Percentiles rank a stretch among this genome's conserved stretches.
Evolutionary conservation across 2,329 filamentous ascomycete genomes (phyloP).

Genomic region (Aureobasidium subglaciale): DNA sequence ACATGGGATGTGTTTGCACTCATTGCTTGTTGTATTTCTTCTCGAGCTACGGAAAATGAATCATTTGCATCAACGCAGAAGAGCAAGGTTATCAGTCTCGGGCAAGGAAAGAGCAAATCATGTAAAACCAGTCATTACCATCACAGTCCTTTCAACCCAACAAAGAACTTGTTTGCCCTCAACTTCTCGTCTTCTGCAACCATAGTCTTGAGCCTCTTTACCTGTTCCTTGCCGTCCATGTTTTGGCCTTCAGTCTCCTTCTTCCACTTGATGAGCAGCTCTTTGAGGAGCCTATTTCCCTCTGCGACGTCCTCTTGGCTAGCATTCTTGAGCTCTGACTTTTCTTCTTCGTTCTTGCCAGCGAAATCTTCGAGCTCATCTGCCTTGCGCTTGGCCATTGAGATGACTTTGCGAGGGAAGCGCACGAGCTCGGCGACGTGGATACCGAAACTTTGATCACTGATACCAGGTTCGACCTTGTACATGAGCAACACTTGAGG

Average conservation of each 20-base stretch:
- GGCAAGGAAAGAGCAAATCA: too few species aligned
- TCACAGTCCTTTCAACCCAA: slow-evolving; percentile 44
- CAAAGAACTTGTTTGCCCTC: slow-evolving; percentile 60
- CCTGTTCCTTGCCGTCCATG: slow-evolving; percentile 48
- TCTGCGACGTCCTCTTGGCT: slow-evolving; percentile 82
- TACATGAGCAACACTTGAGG: slow-evolving; percentile 86
- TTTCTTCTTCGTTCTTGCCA: slow-evolving; percentile 57
- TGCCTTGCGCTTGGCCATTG: slow-evolving; percentile 98
- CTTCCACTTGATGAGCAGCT: slow-evolving; percentile 80
- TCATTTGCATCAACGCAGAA: too few species aligned
- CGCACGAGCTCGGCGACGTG: slow-evolving; percentile 95
- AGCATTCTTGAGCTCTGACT: slow-evolving; percentile 47
- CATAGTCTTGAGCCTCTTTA: slow-evolving; percentile 67
- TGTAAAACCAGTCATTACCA: background rate
- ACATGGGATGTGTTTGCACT: too few species aligned
- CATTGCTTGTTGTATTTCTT: too few species aligned
- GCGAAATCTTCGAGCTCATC: slow-evolving; percentile 97
- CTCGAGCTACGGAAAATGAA: too few species aligned
- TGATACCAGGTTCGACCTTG: slow-evolving; percentile 91
- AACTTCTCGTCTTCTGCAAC: slow-evolving; percentile 65
- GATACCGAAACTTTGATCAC: slow-evolving; percentile 96
- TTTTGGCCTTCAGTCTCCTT: slow-evolving; percentile 57
- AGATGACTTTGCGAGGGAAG: slow-evolving; percentile 94
- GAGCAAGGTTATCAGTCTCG: too few species aligned
- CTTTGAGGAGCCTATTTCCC: slow-evolving; percentile 78